phyloP scores from a whole-genome alignment of 345 rosid genomes.

The Populus alba region DNA sequence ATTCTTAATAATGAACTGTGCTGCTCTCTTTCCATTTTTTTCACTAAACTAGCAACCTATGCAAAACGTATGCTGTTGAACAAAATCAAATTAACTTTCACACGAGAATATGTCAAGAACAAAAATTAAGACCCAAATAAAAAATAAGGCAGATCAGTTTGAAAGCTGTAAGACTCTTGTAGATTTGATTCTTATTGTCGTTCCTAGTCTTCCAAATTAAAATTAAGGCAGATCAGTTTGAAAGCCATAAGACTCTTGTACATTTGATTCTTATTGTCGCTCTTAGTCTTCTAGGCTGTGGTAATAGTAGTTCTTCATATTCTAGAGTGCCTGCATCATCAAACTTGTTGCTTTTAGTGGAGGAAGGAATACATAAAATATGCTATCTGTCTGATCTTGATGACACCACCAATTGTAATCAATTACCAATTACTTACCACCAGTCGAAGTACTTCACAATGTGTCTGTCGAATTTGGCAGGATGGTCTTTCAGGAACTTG shows the following conservation, averaged over 20 bases:
- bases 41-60: background rate
- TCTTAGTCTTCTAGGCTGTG: background rate
- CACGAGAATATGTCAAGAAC: background rate
- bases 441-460: slow-evolving; percentile 1
- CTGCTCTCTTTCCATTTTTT: background rate
- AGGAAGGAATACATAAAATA: background rate
- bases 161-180: no score
- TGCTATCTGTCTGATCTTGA: background rate
- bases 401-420: background rate
- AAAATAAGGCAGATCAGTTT: background rate
- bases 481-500: slow-evolving; percentile 75
- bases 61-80: background rate
- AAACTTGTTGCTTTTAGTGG: background rate
- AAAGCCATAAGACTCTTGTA: background rate
- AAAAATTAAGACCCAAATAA: background rate
- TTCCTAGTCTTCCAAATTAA: no score
- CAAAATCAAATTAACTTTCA: background rate
- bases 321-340: background rate
- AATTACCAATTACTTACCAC: background rate
- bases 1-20: background rate
- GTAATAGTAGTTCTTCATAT: background rate
- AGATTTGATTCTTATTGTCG: no score
- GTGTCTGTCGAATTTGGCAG: slow-evolving; percentile 43
- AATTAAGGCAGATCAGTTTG: background rate
- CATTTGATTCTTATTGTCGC: background rate